Percentiles rank a stretch among this genome's conserved stretches.
phyloP scores from a whole-genome alignment of 2,329 filamentous ascomycete species.

The Sporothrix variecibatus region DNA sequence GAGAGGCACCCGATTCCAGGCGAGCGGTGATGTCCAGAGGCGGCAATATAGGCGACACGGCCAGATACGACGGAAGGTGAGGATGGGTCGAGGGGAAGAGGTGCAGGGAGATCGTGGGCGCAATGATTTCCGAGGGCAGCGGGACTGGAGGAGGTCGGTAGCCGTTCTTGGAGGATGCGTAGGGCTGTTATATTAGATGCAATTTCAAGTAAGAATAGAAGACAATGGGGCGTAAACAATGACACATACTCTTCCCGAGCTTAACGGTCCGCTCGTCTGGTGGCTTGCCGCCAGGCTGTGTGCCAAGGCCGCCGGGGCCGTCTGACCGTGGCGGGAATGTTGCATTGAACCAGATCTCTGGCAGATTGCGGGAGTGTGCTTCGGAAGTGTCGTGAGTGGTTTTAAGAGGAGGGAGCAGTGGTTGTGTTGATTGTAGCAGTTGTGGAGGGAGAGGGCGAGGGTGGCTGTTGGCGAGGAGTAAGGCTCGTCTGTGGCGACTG shows the following conservation, averaged over 20 bases:
- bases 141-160: constrained; percentile 69
- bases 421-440: neutral
- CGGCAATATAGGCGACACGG: constrained; percentile 85
- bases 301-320: neutral
- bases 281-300: constrained; percentile 37
- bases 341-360: constrained; percentile 49
- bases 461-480: constrained; percentile 23
- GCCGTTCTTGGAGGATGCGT: constrained; percentile 63
- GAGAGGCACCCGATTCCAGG: constrained; percentile 90
- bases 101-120: constrained; percentile 70
- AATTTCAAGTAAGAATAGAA: neutral
- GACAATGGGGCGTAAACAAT: neutral
- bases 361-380: constrained; percentile 36
- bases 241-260: constrained; percentile 60
- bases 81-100: constrained; percentile 78
- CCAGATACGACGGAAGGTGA: constrained; percentile 88
- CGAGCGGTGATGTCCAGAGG: constrained; percentile 95
- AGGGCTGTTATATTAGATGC: constrained; percentile 50
- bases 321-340: constrained; percentile 36
- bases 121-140: constrained; percentile 73
- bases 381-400: constrained; percentile 32
- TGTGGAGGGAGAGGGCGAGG: constrained; percentile 16
- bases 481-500: constrained; percentile 28
- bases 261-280: constrained; percentile 60
- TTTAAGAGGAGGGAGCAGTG: constrained; percentile 15